phyloP scores from a whole-genome alignment of 2,329 filamentous ascomycete species.

The Didymella keratinophila region DNA sequence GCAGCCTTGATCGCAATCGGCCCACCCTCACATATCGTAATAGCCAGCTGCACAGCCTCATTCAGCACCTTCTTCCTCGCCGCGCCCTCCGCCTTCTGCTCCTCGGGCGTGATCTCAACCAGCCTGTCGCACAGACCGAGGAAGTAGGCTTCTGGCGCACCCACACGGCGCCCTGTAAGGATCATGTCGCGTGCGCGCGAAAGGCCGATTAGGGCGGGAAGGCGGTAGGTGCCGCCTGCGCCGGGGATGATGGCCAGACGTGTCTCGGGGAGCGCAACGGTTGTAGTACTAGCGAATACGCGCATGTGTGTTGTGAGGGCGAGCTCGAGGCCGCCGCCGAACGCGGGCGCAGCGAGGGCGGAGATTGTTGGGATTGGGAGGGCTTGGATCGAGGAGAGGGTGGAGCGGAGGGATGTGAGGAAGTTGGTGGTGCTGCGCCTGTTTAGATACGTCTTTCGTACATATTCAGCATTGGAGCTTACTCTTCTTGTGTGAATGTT shows the following conservation, averaged over 20 bases:
- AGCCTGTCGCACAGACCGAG: constrained; percentile 89
- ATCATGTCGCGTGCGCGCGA: constrained; percentile 87
- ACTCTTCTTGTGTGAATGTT: constrained; percentile 81
- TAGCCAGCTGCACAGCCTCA: constrained; percentile 79
- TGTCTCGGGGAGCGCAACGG: constrained; percentile 88
- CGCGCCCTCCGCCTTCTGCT: constrained; percentile 56
- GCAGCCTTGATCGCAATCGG: constrained; percentile 83
- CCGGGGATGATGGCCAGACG: constrained; percentile 93
- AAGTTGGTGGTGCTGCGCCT: constrained; percentile 75
- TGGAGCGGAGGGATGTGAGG: constrained; percentile 76
- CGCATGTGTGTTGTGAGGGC: constrained; percentile 89
- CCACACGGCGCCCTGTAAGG: constrained; percentile 85
- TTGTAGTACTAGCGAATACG: constrained; percentile 80
- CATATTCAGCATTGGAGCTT: constrained; percentile 40
- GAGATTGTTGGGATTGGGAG: constrained; percentile 91
- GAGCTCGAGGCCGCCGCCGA: constrained; percentile 93
- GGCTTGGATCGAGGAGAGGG: constrained; percentile 74
- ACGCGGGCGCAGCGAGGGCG: constrained; percentile 82
- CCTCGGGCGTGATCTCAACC: constrained; percentile 75
- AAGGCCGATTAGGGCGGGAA: constrained; percentile 81
- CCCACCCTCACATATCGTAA: constrained; percentile 87
- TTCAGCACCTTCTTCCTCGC: constrained; percentile 74
- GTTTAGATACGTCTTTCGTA: background rate
- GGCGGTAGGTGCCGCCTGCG: constrained; percentile 88
- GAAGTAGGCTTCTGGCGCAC: constrained; percentile 86